Evolutionary conservation across 495 filamentous ascomycete species (phyloP), one percentile per base, ranked within the genome.

Genomic region (Aspergillus affinis): DNA sequence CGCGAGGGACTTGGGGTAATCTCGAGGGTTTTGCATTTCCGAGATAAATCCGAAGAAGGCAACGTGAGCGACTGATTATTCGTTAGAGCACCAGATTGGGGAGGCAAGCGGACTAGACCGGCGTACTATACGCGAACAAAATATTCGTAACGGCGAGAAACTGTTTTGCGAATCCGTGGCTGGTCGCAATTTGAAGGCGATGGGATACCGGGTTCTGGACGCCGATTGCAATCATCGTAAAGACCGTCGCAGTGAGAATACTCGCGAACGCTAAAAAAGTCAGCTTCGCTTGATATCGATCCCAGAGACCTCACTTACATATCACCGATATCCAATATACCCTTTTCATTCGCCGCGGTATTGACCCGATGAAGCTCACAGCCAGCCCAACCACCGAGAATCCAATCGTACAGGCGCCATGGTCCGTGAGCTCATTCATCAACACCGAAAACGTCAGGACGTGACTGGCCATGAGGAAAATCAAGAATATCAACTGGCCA

Each of bases 41-140:
- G 87, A 84, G 69, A 90, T 88, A 73, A 93, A 87, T 50, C 79
- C 82, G 73, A 93, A 90, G 72, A 89, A 88, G 64, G 88, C 82
- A 67, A 89, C 76, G 76, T 90, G 82, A 59, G 88, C 77, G 72
- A 87, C 82, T 76, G 49, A 41, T 27, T 8, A 29, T 32, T 23
- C 17, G 32, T 36, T 68, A 63, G 65, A 58, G 46, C 0, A 7
- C 23, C 1, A 3, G 4, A 17, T 18, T 54, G 18, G 12, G 10
- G 59, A 50, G 45, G 9, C 12, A 23, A 54, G 2, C n/a, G 12
- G n/a, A 27, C 13, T 15, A 8, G 1, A 23, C 30, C 26, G 46
- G 64, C 59, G 18, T 74, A 75, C 70, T 69, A 65, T 74, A 78
- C 6, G 78, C 74, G 47, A 78, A 78, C 29, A 78, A 66, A 48